Base-by-base conservation (phyloP, 352 stramenopile species). In the Globisporangium megalacanthum region DNA sequence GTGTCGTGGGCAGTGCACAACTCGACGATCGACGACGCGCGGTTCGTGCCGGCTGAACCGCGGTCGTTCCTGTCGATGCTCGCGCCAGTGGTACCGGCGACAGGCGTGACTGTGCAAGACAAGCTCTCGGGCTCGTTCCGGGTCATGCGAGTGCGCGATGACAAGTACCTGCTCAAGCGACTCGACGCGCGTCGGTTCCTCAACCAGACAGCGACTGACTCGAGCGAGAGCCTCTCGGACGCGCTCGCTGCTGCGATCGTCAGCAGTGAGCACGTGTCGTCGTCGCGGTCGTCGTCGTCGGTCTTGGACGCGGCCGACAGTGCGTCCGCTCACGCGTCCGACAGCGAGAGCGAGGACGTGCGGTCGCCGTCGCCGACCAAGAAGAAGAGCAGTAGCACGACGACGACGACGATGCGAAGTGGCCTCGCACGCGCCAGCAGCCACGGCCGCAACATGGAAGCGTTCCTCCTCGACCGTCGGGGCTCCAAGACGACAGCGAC, bases 1-100 rank as follows among this genome's bases (percentile, higher is more conserved):
- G 77, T 91, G 19, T 83, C 77, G 17, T 94, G 83, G 83, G 64
- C 74, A 10, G 79, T 91, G 54, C 76, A 84, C 36, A 86, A 66
- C 61, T 88, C 79, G 7, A 62, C 80, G 14, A 79, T 90, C 36
- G 81, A 94, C 45, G 81, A 89, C 47, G 70, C 71, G 7, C 80
- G 75, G 1, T 89, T 92, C 56, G 61, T 91, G 10, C 83, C 83
- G 9, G 59, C 73, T 1, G 77, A 89, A 57, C 83, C 80, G 7
- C 73, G 68, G 36, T 73, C 75, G 9, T 94, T 87, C 59, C 44
- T 89, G 15, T 42, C 54, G 8, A 47, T 74, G 20, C 65, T 89
- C 8, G 37, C 57, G 33, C 78, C 78, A 4, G 58, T 79, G 3
- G 66, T 84, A 1, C 76, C 77, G 36, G 52, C 61, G n/a, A 79